A percentile compares a stretch with the other conserved stretches of the same genome.
Conservation (phyloP, 768 basidiomycete genomes). For the Pluteus cervinus region DNA sequence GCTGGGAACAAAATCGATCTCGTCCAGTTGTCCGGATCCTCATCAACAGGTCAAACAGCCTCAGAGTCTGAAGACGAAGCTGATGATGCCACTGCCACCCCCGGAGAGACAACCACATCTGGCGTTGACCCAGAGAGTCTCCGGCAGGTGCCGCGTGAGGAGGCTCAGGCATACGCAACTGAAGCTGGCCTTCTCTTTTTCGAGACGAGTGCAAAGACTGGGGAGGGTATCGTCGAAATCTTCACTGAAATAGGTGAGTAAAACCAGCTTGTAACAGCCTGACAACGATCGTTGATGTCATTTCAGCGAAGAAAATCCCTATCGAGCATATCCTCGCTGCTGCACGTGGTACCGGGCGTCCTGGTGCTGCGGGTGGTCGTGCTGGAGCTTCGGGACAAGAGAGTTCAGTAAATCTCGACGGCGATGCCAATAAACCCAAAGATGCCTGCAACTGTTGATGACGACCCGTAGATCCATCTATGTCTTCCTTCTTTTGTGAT, state of each 20-base stretch:
- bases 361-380: slow-evolving; percentile 50
- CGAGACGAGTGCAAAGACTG: slow-evolving; percentile 97
- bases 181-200: slow-evolving; percentile 95
- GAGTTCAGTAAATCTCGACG: slow-evolving; percentile 68
- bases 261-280: slow-evolving; percentile 14
- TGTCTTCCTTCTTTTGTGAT: slow-evolving; percentile 12
- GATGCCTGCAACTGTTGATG: slow-evolving; percentile 79
- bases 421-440: slow-evolving; percentile 58
- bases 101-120: slow-evolving; percentile 58
- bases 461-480: slow-evolving; percentile 14
- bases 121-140: slow-evolving; percentile 61
- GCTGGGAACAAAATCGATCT: slow-evolving; percentile 98
- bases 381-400: slow-evolving; percentile 44
- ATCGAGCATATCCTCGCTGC: slow-evolving; percentile 93
- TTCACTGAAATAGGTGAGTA: slow-evolving; percentile 93
- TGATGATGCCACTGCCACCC: slow-evolving; percentile 88
- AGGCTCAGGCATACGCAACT: slow-evolving; percentile 93
- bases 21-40: slow-evolving; percentile 58
- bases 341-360: slow-evolving; percentile 59
- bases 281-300: slow-evolving; percentile 1
- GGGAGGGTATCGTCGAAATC: slow-evolving; percentile 90
- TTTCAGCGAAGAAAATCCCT: slow-evolving; percentile 54
- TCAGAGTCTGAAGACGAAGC: slow-evolving; percentile 84
- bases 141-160: slow-evolving; percentile 89
- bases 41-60: slow-evolving; percentile 38